Evolutionary conservation across 2,329 filamentous ascomycete genomes (phyloP), one percentile per base, ranked within the genome.

Genomic region (Penicillium sp.): DNA sequence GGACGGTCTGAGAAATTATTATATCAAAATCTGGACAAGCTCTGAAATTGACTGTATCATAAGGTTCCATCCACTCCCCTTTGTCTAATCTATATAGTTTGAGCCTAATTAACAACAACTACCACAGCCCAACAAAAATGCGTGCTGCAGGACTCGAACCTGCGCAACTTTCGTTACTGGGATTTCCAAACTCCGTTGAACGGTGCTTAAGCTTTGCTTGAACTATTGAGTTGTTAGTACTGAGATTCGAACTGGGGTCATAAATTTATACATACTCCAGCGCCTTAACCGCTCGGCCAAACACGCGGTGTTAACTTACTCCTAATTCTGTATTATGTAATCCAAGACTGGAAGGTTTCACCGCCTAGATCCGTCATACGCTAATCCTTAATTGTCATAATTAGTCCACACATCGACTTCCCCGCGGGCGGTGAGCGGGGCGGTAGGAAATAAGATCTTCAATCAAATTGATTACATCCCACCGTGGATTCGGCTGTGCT

Each of bases 381-480:
- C 49, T 44, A 43, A 12, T 25, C 41, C 40, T 4, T 11, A 31
- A n/a, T 14, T 6, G 49, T 27, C 20, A 15, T 44, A 26, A 41
- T 25, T 22, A 26, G 23, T 23, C n/a, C n/a, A n/a, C n/a, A n/a
- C n/a, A n/a, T n/a, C n/a, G 9, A 42, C 5, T 35, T 43, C 40
- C 40, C 37, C 49, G 49, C 49, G 26, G 49, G 55, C 55, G 55
- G 55, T 57, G 26, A 57, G 26, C 1, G 20, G 8, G 55, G 59
- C 57, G 57, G 57, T 62, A 22, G 11, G 6, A 11, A 54, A 23
- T 15, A 27, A 41, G 8, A 51, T 43, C 48, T 22, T 51, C 35
- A 40, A 44, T 51, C 33, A 56, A 41, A 31, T 46, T 52, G 23
- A 49, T 49, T 58, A 53, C 47, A 60, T 60, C 60, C 60, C 55